Percentiles rank a stretch among this genome's conserved stretches.
Evolutionary conservation across 805 yeast genomes (phyloP).

Genomic region (Candida saitoana): DNA sequence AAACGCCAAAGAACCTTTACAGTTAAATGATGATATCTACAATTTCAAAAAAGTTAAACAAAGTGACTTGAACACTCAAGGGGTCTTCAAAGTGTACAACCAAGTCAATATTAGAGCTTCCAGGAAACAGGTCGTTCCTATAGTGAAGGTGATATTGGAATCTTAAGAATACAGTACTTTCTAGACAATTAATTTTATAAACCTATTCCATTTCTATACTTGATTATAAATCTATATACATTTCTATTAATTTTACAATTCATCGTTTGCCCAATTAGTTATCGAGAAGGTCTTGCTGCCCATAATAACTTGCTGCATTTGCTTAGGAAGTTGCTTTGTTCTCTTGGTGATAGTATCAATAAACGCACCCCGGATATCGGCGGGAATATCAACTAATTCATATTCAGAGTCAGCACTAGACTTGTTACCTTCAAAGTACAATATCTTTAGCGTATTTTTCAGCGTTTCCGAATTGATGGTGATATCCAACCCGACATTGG

Average conservation of each 20-base stretch:
- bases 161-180: background rate
- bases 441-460: slow-evolving; percentile 26
- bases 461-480: slow-evolving; percentile 14
- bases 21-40: slow-evolving; percentile 24
- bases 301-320: slow-evolving; percentile 8
- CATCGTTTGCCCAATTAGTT: background rate
- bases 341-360: slow-evolving; percentile 11
- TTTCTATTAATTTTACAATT: no score
- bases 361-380: slow-evolving; percentile 15
- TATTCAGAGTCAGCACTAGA: slow-evolving; percentile 12
- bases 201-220: no score
- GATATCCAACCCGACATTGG: slow-evolving; percentile 31
- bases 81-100: slow-evolving; percentile 35
- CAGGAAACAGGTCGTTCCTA: slow-evolving; percentile 85
- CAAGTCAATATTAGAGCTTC: slow-evolving; percentile 56
- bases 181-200: no score
- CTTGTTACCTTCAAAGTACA: slow-evolving; percentile 16
- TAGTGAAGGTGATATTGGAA: slow-evolving; percentile 31
- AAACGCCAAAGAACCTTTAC: slow-evolving; percentile 17
- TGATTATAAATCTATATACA: no score
- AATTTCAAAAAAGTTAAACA: slow-evolving; percentile 11
- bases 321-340: slow-evolving; percentile 18
- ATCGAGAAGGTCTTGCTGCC: slow-evolving; percentile 3
- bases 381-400: slow-evolving; percentile 14
- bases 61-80: slow-evolving; percentile 4